Evolutionary conservation across 2,329 filamentous ascomycete genomes (phyloP).

Genomic region (Bretziella fagacearum): DNA sequence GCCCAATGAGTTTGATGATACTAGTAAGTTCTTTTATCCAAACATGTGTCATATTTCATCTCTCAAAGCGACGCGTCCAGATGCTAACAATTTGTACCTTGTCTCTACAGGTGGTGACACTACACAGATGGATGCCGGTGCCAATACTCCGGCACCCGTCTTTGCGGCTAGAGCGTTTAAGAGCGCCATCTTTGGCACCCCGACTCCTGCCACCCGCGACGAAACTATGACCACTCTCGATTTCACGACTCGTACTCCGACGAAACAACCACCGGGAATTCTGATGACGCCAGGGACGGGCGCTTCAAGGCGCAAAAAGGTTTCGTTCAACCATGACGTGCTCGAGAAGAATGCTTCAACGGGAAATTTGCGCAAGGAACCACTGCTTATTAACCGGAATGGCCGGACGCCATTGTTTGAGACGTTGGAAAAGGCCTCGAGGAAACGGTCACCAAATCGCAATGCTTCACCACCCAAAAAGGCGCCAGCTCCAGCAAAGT

Average conservation of each 20-base stretch:
- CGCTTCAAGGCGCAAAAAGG: conserved; percentile 43
- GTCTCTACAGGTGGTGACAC: conserved; percentile 20
- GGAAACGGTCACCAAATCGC: conserved; percentile 15
- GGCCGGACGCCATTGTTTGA: conserved; percentile 27
- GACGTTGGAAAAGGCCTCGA: conserved; percentile 29
- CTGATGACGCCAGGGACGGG: conserved; percentile 47
- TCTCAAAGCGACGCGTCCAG: not conserved
- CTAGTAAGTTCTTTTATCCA: not conserved
- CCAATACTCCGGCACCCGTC: conserved; percentile 48
- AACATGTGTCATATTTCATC: not conserved
- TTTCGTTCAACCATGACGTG: conserved; percentile 46
- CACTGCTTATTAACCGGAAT: not conserved
- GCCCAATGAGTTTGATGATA: conserved; percentile 19
- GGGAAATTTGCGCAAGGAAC: conserved; percentile 23
- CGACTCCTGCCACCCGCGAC: conserved; percentile 26
- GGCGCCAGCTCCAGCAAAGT: not conserved
- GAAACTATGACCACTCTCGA: conserved; percentile 18
- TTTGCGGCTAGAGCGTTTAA: conserved; percentile 50
- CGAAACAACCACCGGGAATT: conserved; percentile 36
- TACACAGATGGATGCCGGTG: conserved; percentile 33
- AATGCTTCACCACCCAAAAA: conserved; percentile 1
- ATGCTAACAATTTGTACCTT: not conserved
- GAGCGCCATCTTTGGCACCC: conserved; percentile 45
- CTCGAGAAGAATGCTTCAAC: conserved; percentile 24
- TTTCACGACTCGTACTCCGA: conserved; percentile 26